A percentile compares a stretch with the other conserved stretches of the same genome.
Evolutionary conservation across 1,139 yeast species (phyloP).

Genomic region (Protomyces inundatus): DNA sequence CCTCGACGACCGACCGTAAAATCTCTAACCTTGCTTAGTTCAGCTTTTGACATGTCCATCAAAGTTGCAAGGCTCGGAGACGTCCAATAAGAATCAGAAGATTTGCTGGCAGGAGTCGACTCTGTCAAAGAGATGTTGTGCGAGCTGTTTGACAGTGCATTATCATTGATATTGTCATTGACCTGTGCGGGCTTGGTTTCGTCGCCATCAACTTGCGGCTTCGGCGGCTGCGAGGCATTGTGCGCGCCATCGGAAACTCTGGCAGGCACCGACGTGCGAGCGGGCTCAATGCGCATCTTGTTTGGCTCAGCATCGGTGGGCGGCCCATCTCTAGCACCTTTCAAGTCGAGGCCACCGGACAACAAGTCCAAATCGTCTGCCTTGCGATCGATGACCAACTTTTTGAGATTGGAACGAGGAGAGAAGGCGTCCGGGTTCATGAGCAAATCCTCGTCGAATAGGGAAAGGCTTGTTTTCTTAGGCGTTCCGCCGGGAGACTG

Average conservation of each 20-base stretch:
- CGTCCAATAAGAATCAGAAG: conserved; percentile 67
- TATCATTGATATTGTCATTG: not conserved
- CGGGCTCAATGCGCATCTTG: not conserved
- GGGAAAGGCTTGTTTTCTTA: conserved; percentile 4
- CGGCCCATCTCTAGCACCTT: conserved; percentile 27
- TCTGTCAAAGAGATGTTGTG: not conserved
- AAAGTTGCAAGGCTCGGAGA: conserved; percentile 68
- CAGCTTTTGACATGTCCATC: conserved; percentile 53
- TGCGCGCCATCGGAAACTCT: not conserved
- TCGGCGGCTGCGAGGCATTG: not conserved
- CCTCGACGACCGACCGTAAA: conserved; percentile 77
- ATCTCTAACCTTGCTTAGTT: conserved; percentile 58
- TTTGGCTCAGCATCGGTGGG: conserved; percentile 30
- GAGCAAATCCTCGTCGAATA: conserved; percentile 54
- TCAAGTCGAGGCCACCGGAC: conserved; percentile 31
- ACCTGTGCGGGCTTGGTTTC: not conserved
- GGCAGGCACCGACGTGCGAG: not conserved
- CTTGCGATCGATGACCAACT: conserved; percentile 52
- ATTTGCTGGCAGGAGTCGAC: not conserved
- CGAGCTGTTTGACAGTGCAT: not conserved
- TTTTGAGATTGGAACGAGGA: conserved; percentile 56
- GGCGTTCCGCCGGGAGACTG: conserved; percentile 2
- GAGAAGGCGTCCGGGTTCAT: conserved; percentile 67
- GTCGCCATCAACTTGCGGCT: not conserved
- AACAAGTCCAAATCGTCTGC: conserved; percentile 35